Conservation (phyloP, 2,329 filamentous ascomycete species). For the Alternaria postmessia region DNA sequence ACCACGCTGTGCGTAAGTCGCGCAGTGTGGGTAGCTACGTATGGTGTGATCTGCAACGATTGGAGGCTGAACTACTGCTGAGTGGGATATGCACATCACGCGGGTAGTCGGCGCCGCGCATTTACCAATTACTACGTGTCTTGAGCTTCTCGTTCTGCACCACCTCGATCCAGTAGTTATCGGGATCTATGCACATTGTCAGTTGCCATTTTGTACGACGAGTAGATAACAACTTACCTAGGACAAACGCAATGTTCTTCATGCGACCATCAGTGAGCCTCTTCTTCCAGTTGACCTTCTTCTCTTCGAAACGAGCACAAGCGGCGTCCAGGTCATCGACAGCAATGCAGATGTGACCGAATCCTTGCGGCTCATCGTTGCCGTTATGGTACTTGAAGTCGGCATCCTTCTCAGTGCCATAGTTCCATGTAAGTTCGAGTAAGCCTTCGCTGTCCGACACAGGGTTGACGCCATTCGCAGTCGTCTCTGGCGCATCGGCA, state of each 20-base stretch:
- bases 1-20: constrained; percentile 10
- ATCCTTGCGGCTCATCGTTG: constrained; percentile 90
- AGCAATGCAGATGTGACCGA: constrained; percentile 87
- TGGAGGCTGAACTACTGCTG: constrained; percentile 19
- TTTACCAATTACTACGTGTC: constrained; percentile 51
- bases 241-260: constrained; percentile 91
- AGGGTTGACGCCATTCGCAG: constrained; percentile 64
- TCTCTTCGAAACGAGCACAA: constrained; percentile 82
- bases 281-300: constrained; percentile 93
- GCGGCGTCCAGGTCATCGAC: constrained; percentile 91
- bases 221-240: constrained; percentile 58
- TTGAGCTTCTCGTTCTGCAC: constrained; percentile 79
- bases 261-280: constrained; percentile 87
- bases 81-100: constrained; percentile 24
- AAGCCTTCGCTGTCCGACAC: constrained; percentile 79
- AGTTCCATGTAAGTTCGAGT: constrained; percentile 88
- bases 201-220: constrained; percentile 13
- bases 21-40: constrained; percentile 10
- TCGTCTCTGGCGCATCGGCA: constrained; percentile 56
- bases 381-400: constrained; percentile 90
- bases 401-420: constrained; percentile 83
- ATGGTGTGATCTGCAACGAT: constrained; percentile 21
- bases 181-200: constrained; percentile 62
- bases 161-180: constrained; percentile 81
- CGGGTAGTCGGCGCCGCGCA: constrained; percentile 12